Evolutionary conservation across 306 rosid species (phyloP).

Genomic region (Purshia tridentata): DNA sequence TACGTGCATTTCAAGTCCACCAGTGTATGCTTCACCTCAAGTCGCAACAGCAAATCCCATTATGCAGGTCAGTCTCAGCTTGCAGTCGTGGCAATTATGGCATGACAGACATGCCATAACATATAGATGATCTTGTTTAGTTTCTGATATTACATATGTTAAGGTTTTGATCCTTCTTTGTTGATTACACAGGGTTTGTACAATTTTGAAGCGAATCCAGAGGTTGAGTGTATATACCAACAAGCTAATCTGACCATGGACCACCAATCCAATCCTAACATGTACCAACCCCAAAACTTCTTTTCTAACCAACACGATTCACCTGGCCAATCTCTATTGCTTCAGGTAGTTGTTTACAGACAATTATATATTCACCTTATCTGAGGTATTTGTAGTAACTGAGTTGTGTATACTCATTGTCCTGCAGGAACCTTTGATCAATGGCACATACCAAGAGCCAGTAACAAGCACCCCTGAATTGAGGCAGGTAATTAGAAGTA

Average conservation of each 20-base stretch:
- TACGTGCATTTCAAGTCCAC: constrained; percentile 41
- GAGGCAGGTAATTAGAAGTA: constrained; percentile 41
- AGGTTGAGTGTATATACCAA: constrained; percentile 46
- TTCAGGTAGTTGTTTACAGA: constrained; percentile 43
- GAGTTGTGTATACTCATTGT: constrained; percentile 16
- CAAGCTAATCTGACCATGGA: constrained; percentile 42
- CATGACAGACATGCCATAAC: neutral
- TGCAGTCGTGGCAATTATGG: constrained; percentile 2
- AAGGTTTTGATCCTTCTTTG: constrained; percentile 4
- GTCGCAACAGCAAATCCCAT: constrained; percentile 39
- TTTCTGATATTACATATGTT: constrained; percentile 13
- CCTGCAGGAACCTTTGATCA: constrained; percentile 47
- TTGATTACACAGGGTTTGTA: constrained; percentile 43
- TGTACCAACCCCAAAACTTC: constrained; percentile 41
- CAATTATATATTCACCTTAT: neutral
- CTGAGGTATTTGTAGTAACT: constrained; percentile 8
- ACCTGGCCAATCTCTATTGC: constrained; percentile 47
- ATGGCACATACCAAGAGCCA: constrained; percentile 40
- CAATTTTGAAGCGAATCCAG: constrained; percentile 49
- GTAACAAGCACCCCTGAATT: constrained; percentile 42
- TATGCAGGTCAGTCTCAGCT: constrained; percentile 45
- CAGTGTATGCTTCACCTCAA: constrained; percentile 45
- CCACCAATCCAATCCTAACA: constrained; percentile 43
- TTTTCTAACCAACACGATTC: constrained; percentile 51
- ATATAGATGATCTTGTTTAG: neutral